Evolutionary conservation across 2,329 filamentous ascomycete genomes (phyloP).

Genomic region (Ascochyta lentis): DNA sequence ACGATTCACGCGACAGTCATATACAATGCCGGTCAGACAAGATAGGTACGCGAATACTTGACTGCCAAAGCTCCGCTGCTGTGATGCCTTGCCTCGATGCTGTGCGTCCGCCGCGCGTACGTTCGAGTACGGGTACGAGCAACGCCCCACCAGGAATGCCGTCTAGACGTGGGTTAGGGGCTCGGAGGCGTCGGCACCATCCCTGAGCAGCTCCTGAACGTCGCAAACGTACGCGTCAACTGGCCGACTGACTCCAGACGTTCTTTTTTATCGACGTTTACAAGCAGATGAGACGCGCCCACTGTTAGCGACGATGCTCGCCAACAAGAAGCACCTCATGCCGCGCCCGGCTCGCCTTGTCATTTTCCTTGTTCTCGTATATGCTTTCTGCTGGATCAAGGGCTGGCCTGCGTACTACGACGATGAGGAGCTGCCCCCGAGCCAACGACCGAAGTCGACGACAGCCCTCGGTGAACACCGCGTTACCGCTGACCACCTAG

Average conservation of each 20-base stretch:
- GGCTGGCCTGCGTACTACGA: conserved; percentile 43
- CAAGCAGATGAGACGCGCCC: conserved; percentile 16
- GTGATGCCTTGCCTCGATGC: neutral
- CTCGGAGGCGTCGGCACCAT: conserved; percentile 5
- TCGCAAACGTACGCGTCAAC: neutral
- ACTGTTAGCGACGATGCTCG: conserved; percentile 33
- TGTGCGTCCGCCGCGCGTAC: conserved; percentile 7
- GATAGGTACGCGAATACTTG: neutral
- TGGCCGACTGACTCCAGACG: neutral
- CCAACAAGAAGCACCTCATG: conserved; percentile 27
- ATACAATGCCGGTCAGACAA: neutral
- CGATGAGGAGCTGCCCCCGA: conserved; percentile 40
- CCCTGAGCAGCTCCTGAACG: conserved; percentile 16
- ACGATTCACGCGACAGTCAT: neutral
- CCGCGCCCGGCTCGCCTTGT: conserved; percentile 34
- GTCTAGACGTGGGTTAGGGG: conserved; percentile 12
- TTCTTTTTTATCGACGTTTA: neutral
- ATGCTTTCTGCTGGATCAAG: conserved; percentile 42
- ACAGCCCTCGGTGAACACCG: conserved; percentile 25
- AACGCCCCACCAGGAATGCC: conserved; percentile 14
- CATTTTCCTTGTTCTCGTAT: conserved; percentile 27
- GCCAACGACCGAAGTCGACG: conserved; percentile 23
- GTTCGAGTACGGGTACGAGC: conserved; percentile 6
- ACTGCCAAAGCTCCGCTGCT: neutral
- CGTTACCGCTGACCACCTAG: conserved; percentile 45